A percentile compares a stretch with the other conserved stretches of the same genome.
Evolutionary conservation across 306 rosid species (phyloP).

Genomic region (Lathyrus sativus): DNA sequence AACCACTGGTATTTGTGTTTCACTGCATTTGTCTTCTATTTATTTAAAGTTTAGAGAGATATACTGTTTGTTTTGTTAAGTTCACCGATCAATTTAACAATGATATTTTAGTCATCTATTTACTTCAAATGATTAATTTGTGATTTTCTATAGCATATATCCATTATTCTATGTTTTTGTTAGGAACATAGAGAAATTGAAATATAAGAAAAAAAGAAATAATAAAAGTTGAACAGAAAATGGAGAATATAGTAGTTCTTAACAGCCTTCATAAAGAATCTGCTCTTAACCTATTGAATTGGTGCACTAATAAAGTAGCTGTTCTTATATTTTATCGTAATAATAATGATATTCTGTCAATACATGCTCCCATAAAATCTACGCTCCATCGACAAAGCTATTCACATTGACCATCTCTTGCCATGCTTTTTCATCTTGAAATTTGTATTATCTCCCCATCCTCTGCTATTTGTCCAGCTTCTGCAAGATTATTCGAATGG

Average conservation of each 20-base stretch:
- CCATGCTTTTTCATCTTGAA: not conserved
- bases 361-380: no score
- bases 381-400: not conserved
- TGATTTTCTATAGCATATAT: constrained; percentile 10
- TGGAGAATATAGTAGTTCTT: not conserved
- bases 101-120: not conserved
- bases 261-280: not conserved
- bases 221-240: not conserved
- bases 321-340: no score
- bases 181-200: not conserved
- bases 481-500: not conserved
- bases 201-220: not conserved
- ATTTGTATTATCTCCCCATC: not conserved
- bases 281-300: not conserved
- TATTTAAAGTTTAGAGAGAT: not conserved
- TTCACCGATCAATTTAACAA: not conserved
- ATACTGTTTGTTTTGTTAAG: not conserved
- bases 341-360: no score
- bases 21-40: not conserved
- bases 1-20: constrained; percentile 1
- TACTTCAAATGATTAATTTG: not conserved
- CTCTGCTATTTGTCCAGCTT: not conserved
- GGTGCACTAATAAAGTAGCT: no score
- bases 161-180: not conserved
- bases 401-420: not conserved